phyloP scores from a whole-genome alignment of 768 basidiomycete species.

The Pulveroboletus ravenelii region DNA sequence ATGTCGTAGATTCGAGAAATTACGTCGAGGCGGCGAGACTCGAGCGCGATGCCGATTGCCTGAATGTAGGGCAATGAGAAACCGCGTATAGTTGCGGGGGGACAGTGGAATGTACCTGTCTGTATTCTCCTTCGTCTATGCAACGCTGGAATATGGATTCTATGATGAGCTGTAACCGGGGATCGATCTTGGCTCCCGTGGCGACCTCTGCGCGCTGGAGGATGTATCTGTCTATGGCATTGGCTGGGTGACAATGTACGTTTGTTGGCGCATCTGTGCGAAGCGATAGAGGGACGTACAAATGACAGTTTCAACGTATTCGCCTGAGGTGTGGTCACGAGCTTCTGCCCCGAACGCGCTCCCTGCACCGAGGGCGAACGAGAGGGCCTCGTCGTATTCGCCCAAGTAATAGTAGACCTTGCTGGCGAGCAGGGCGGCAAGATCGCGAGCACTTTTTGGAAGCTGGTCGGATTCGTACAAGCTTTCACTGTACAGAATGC shows the following conservation, averaged over 20 bases:
- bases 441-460: conserved; percentile 65
- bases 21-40: conserved; percentile 84
- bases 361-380: conserved; percentile 90
- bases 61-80: conserved; percentile 28
- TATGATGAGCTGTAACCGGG: conserved; percentile 76
- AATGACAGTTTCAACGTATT: conserved; percentile 92
- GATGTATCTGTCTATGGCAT: conserved; percentile 94
- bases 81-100: neutral
- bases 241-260: conserved; percentile 50
- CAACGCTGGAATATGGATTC: conserved; percentile 86
- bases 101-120: conserved; percentile 54
- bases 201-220: conserved; percentile 56
- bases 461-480: conserved; percentile 83
- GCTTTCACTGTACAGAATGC: conserved; percentile 58
- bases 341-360: conserved; percentile 77
- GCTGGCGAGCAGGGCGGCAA: conserved; percentile 90
- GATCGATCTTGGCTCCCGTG: conserved; percentile 61
- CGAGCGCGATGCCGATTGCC: conserved; percentile 95
- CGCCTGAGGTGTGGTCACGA: conserved; percentile 59
- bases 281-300: conserved; percentile 54
- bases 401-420: conserved; percentile 98
- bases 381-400: conserved; percentile 91
- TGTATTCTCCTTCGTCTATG: conserved; percentile 84
- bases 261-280: neutral
- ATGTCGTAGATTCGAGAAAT: conserved; percentile 71